Evolutionary conservation across 306 rosid species (phyloP).

Genomic region (Urtica urens): DNA sequence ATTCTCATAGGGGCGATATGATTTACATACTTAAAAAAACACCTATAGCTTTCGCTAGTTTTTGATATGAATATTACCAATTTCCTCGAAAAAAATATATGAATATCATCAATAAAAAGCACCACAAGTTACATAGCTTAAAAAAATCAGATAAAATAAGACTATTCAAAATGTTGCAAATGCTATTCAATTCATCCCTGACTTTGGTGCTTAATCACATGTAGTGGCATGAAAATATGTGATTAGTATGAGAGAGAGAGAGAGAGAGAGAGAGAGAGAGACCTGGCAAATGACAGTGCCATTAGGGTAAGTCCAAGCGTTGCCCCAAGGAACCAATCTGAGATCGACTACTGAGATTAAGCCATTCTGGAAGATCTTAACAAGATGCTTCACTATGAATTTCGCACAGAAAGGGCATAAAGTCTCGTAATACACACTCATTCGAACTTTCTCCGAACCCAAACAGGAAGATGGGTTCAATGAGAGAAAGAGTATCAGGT

Average conservation of each 20-base stretch:
- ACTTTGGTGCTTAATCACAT: too few relatives aligned
- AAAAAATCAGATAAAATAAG: neutral
- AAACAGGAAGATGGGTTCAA: conserved; percentile 2
- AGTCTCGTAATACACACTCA: conserved; percentile 67
- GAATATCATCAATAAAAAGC: neutral
- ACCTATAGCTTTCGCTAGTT: too few relatives aligned
- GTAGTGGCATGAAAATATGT: too few relatives aligned
- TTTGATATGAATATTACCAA: neutral
- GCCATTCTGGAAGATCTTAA: conserved; percentile 51
- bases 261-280: neutral
- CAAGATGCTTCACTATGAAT: conserved; percentile 62
- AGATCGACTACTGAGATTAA: conserved; percentile 60
- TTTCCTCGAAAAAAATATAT: too few relatives aligned
- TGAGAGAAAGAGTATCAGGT: neutral
- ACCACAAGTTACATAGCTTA: neutral
- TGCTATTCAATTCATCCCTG: too few relatives aligned
- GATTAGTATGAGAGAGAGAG: neutral
- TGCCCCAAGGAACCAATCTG: conserved; percentile 87
- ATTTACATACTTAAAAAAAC: too few relatives aligned
- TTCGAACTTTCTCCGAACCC: conserved; percentile 27
- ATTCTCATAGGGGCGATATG: too few relatives aligned
- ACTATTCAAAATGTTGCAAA: neutral
- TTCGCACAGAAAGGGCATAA: conserved; percentile 81
- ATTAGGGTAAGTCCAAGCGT: conserved; percentile 45
- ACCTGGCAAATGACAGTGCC: conserved; percentile 63